phyloP scores from a whole-genome alignment of 1,284 basidiomycete genomes.

The Ustilago tritici region DNA sequence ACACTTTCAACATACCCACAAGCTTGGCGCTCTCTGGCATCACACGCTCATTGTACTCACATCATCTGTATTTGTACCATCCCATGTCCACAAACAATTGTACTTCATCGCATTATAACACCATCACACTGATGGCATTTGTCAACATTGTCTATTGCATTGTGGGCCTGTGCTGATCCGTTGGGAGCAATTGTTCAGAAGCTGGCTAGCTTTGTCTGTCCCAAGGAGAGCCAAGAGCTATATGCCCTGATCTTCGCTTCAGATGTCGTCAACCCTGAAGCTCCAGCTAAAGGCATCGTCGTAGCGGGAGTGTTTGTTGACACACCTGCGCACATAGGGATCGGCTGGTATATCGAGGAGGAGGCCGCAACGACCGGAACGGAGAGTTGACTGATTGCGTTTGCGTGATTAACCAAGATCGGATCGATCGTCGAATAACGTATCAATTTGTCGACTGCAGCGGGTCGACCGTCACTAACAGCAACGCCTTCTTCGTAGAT shows the following conservation, averaged over 20 bases:
- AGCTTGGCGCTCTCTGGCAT: background rate
- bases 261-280: slow-evolving; percentile 15
- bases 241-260: slow-evolving; percentile 55
- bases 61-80: slow-evolving; percentile 33
- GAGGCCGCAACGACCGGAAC: background rate
- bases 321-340: slow-evolving; percentile 5
- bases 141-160: background rate
- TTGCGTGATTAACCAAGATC: slow-evolving; percentile 38
- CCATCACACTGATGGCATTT: background rate
- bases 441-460: slow-evolving; percentile 27
- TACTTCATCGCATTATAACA: slow-evolving; percentile 1
- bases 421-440: slow-evolving; percentile 35
- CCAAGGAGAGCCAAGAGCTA: slow-evolving; percentile 49
- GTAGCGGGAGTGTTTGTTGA: background rate
- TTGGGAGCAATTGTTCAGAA: slow-evolving; percentile 11
- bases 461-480: slow-evolving; percentile 20
- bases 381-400: slow-evolving; percentile 26
- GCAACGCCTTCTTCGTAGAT: slow-evolving; percentile 57
- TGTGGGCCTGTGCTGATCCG: background rate
- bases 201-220: slow-evolving; percentile 44
- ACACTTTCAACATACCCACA: slow-evolving; percentile 13
- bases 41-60: background rate
- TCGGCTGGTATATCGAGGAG: slow-evolving; percentile 5
- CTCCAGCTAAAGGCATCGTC: background rate
- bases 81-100: background rate